phyloP scores from a whole-genome alignment of 768 basidiomycete genomes.

The Lentinula sp. region DNA sequence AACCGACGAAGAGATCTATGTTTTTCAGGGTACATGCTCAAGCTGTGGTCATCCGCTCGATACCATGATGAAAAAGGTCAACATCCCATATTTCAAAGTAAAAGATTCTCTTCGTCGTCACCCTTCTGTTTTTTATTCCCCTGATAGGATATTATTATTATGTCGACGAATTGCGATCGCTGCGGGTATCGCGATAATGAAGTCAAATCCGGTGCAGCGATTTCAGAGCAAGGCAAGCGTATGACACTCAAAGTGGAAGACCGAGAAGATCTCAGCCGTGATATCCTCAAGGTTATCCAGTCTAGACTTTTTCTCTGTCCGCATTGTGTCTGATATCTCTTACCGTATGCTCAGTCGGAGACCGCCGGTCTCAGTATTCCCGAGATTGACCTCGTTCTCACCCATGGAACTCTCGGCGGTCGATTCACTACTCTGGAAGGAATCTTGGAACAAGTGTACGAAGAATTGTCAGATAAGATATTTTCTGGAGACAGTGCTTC shows the following conservation, averaged over 20 bases:
- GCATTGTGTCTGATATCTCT: not conserved
- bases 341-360: constrained; percentile 62
- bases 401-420: constrained; percentile 92
- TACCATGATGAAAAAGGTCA: constrained; percentile 94
- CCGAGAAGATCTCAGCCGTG: constrained; percentile 84
- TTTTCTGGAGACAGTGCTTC: constrained; percentile 69
- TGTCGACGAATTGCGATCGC: constrained; percentile 94
- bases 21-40: constrained; percentile 84
- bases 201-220: constrained; percentile 90
- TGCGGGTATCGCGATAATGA: constrained; percentile 99
- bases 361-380: constrained; percentile 86
- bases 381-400: constrained; percentile 89
- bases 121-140: not conserved
- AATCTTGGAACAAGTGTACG: constrained; percentile 89
- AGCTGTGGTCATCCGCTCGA: constrained; percentile 79
- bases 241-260: constrained; percentile 91
- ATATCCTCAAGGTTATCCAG: constrained; percentile 79
- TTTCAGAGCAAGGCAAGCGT: constrained; percentile 80
- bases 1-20: constrained; percentile 79
- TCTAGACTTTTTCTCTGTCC: not conserved
- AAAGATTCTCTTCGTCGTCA: constrained; percentile 10
- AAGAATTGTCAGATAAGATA: constrained; percentile 87
- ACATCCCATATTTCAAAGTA: constrained; percentile 97
- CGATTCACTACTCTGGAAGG: constrained; percentile 98
- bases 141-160: constrained; percentile 85